Evolutionary conservation across 2,329 filamentous ascomycete genomes (phyloP), one percentile per base, ranked within the genome.

Genomic region (Xylariaceae sp.): DNA sequence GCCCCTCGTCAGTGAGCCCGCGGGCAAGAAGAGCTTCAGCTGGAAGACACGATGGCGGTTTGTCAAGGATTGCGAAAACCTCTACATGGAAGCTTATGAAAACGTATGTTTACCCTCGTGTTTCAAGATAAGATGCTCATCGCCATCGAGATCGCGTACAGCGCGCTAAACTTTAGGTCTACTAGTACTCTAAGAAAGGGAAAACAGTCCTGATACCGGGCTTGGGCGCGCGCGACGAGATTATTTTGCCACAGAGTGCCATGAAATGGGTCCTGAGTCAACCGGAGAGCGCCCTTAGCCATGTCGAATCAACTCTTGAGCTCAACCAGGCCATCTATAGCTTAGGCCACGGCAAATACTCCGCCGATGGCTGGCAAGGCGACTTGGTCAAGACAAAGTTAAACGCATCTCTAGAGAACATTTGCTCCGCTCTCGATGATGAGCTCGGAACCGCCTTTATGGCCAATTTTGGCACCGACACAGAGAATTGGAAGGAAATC

Each of bases 111-210:
- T 23, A 13, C 13, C n/a, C n/a, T n/a, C n/a, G n/a, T n/a, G n/a
- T 9, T 10, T 6, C 42, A 29, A 24, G 15, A n/a, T 7, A 30
- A n/a, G n/a, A n/a, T n/a, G n/a, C n/a, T n/a, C n/a, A n/a, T n/a
- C n/a, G 6, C 27, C 27, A 21, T 20, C 9, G n/a, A 11, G 24
- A 8, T 16, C 23, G 16, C 18, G 21, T 33, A 5, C 10, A 13
- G 10, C 16, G n/a, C 33, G 13, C 21, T 42, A 16, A 35, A 27
- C 26, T 18, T 15, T 13, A 41, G 8, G 15, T 11, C 16, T 21
- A 26, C 8, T 44, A 78, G 73, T 77, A 76, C 53, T 63, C 67
- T 18, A 77, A 77, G 39, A 68, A 70, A 13, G 74, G 73, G 13
- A 67, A 68, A 27, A 62, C 74, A 0, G 75, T 77, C 2, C 62